A percentile compares a stretch with the other conserved stretches of the same genome.
Conservation (phyloP, 2,329 filamentous ascomycete species). For the Penicillium verrucosum region DNA sequence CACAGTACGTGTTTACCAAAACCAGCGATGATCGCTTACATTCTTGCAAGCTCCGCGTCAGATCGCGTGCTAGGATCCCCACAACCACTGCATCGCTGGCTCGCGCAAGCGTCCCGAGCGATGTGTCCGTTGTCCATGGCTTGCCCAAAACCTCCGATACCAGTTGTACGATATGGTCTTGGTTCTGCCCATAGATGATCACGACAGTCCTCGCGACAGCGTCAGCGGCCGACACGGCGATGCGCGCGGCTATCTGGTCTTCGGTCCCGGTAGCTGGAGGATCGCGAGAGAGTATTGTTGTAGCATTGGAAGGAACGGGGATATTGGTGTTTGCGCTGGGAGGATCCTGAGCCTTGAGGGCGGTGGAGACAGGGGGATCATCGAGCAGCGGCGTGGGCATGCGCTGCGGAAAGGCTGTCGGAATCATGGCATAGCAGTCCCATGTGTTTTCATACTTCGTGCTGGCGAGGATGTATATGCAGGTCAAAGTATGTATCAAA, state of each 20-base stretch:
- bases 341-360: slow-evolving; percentile 18
- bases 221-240: neutral
- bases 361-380: slow-evolving; percentile 20
- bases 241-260: neutral
- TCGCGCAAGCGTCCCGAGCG: slow-evolving; percentile 53
- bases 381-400: slow-evolving; percentile 33
- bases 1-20: slow-evolving; percentile 72
- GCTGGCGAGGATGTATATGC: neutral
- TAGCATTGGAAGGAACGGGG: slow-evolving; percentile 9
- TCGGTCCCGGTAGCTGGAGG: neutral
- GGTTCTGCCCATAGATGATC: slow-evolving; percentile 67
- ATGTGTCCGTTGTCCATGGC: slow-evolving; percentile 59
- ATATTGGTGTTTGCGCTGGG: slow-evolving; percentile 9
- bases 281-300: slow-evolving; percentile 5
- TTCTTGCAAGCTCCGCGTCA: slow-evolving; percentile 57
- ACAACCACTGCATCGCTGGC: slow-evolving; percentile 64
- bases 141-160: slow-evolving; percentile 79
- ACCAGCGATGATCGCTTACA: slow-evolving; percentile 60
- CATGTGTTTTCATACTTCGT: slow-evolving; percentile 29
- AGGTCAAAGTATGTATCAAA: neutral
- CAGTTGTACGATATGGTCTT: slow-evolving; percentile 70
- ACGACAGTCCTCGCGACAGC: slow-evolving; percentile 44
- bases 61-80: slow-evolving; percentile 59
- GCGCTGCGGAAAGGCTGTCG: slow-evolving; percentile 31
- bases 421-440: slow-evolving; percentile 35